These are phyloP conservation scores for Mucor saturninus DNA, from an alignment of 371 early-diverging fungal genomes.

Conservation along the genomic window DNA sequence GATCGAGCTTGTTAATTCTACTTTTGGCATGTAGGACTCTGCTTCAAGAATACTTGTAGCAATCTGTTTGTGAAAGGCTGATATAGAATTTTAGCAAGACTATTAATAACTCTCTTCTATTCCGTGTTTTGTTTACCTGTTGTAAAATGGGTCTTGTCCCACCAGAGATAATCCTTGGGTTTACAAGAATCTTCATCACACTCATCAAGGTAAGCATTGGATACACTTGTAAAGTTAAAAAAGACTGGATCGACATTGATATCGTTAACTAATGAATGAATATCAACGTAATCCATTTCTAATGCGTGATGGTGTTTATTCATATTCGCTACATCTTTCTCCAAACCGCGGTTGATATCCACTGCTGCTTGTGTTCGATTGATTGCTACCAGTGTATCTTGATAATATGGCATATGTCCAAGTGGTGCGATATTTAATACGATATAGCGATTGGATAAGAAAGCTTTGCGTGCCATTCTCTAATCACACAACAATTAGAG, in stretches of 20 bases:
- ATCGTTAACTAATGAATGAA: conserved; percentile 37
- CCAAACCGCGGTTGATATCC: conserved; percentile 35
- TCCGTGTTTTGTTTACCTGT: conserved; percentile 31
- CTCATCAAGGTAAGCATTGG: conserved; percentile 32
- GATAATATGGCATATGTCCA: conserved; percentile 46
- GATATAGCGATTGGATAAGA: conserved; percentile 35
- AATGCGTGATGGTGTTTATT: conserved; percentile 46
- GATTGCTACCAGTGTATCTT: conserved; percentile 6
- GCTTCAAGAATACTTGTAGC: conserved; percentile 44
- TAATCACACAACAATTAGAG: conserved; percentile 1
- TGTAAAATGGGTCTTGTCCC: conserved; percentile 52
- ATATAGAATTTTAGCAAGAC: neutral
- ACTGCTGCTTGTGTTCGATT: conserved; percentile 32
- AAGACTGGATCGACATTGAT: conserved; percentile 34
- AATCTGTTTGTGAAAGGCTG: conserved; percentile 39
- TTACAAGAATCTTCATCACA: conserved; percentile 26
- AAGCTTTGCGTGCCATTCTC: conserved; percentile 38
- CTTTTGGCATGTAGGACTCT: conserved; percentile 34
- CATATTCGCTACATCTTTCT: conserved; percentile 36
- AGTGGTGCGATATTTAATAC: conserved; percentile 49
- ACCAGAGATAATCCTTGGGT: conserved; percentile 45
- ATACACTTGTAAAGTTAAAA: conserved; percentile 38
- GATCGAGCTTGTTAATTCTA: conserved; percentile 13
- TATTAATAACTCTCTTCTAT: neutral
- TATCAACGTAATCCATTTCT: conserved; percentile 40